Evolutionary conservation across 2,329 filamentous ascomycete genomes (phyloP).

Genomic region (Aaosphaeria arxii): DNA sequence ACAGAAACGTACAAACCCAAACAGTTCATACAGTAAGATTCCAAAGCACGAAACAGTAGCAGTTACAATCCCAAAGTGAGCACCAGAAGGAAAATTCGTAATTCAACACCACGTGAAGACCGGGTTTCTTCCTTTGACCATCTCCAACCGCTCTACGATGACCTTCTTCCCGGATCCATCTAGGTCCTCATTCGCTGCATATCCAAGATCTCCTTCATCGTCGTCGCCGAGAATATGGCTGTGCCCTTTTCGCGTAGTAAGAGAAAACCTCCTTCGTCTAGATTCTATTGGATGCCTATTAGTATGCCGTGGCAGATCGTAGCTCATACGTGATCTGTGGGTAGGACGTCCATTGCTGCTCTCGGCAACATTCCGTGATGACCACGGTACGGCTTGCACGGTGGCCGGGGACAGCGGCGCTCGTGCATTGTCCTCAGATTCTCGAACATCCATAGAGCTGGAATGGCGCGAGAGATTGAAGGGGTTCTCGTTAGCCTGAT

Average conservation of each 20-base stretch:
- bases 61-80: too few relatives aligned
- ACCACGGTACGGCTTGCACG: constrained; percentile 30
- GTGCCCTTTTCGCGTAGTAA: constrained; percentile 28
- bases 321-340: constrained; percentile 40
- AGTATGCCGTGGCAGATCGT: constrained; percentile 34
- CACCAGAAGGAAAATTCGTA: not conserved
- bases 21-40: too few relatives aligned
- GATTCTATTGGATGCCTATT: constrained; percentile 21
- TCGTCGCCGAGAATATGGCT: constrained; percentile 61
- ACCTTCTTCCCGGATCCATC: constrained; percentile 89
- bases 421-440: constrained; percentile 10
- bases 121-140: constrained; percentile 91
- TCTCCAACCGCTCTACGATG: constrained; percentile 93
- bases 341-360: constrained; percentile 18
- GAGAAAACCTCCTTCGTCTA: constrained; percentile 43
- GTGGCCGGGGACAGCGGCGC: constrained; percentile 33
- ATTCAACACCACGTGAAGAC: constrained; percentile 95
- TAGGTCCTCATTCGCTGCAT: constrained; percentile 89
- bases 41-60: too few relatives aligned
- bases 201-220: constrained; percentile 88
- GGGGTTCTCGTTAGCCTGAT: constrained; percentile 38
- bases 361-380: constrained; percentile 11
- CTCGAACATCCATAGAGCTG: constrained; percentile 40
- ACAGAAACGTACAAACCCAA: too few relatives aligned
- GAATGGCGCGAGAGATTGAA: constrained; percentile 49